Evolutionary conservation across 2,329 filamentous ascomycete genomes (phyloP).

Genomic region (Verticillium dahliae): DNA sequence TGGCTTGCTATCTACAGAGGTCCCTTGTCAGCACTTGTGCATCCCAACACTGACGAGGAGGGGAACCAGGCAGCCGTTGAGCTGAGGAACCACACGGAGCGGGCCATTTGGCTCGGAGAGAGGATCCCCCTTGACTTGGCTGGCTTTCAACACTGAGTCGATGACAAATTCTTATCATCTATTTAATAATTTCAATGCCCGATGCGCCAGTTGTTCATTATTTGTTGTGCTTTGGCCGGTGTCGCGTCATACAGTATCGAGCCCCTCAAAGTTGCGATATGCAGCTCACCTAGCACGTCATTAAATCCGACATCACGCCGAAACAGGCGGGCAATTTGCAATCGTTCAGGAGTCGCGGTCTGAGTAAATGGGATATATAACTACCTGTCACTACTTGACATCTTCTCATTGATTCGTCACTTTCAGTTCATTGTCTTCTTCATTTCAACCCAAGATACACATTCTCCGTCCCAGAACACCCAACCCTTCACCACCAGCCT

Average conservation of each 20-base stretch:
- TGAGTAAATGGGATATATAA: not conserved
- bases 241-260: not conserved
- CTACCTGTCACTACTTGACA: not conserved
- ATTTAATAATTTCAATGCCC: not conserved
- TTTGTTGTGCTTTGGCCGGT: not conserved
- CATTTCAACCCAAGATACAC: not conserved
- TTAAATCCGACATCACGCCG: not conserved
- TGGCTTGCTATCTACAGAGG: constrained; percentile 82
- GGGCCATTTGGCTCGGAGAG: constrained; percentile 71
- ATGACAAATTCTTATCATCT: not conserved
- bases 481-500: too few relatives aligned
- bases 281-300: not conserved
- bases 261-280: not conserved
- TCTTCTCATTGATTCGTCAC: not conserved
- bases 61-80: constrained; percentile 25
- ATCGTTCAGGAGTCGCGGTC: not conserved
- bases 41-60: constrained; percentile 67
- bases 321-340: not conserved
- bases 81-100: constrained; percentile 55
- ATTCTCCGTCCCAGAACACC: not conserved
- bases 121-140: constrained; percentile 50
- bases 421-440: not conserved
- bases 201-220: not conserved
- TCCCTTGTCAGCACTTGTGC: constrained; percentile 70
- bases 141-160: constrained; percentile 3